Evolutionary conservation across 345 rosid species (phyloP).

Genomic region (Populus davidiana): DNA sequence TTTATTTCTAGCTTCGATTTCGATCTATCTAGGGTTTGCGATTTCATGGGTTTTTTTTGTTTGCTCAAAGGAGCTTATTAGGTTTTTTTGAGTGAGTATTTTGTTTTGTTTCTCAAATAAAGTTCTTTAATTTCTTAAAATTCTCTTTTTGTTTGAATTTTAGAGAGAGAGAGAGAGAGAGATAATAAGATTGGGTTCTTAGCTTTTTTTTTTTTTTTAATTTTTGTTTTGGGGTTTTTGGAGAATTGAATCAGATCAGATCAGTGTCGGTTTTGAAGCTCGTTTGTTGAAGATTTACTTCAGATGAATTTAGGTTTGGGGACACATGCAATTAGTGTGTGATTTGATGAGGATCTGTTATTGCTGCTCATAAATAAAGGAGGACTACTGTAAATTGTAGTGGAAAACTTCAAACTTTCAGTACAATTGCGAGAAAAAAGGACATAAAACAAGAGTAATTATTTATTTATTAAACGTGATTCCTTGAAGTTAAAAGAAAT

Average conservation of each 20-base stretch:
- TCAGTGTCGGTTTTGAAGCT: neutral
- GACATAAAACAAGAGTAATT: neutral
- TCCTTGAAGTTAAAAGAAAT: neutral
- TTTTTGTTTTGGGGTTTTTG: neutral
- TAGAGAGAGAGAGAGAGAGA: neutral
- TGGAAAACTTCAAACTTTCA: neutral
- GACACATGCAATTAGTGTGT: neutral
- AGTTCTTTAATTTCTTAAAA: neutral
- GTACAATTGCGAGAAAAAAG: neutral
- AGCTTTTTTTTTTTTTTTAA: neutral
- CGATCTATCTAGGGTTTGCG: constrained; percentile 24
- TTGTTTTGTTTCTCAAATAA: neutral
- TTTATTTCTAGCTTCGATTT: constrained; percentile 22
- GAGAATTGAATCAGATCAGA: neutral
- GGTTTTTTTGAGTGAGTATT: constrained; percentile 7
- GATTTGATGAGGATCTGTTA: neutral
- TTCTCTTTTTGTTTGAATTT: neutral
- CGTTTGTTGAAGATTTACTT: neutral
- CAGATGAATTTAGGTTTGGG: neutral
- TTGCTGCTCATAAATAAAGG: neutral
- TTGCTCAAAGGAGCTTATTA: constrained; percentile 8
- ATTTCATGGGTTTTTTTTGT: neutral
- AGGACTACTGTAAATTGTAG: neutral
- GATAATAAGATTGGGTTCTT: neutral
- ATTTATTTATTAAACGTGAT: neutral